These are phyloP conservation scores for Trebouxia gelatinosa DNA, from an alignment of 163 green algal genomes.

Conservation along the genomic window DNA sequence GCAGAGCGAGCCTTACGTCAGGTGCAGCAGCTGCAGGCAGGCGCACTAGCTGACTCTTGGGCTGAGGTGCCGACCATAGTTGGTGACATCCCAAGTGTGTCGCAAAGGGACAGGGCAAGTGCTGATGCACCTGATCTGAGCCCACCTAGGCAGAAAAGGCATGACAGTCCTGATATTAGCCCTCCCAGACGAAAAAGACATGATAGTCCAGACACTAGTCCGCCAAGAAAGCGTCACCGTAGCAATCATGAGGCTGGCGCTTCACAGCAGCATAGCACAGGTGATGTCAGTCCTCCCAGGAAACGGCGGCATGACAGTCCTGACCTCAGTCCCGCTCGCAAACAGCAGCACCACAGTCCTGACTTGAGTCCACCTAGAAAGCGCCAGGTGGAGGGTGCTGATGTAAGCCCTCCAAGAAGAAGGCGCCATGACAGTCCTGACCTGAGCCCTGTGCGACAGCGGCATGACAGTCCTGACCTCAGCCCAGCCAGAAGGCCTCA, in stretches of 20 bases:
- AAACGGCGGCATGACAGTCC: slow-evolving; percentile 37
- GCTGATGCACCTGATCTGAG: slow-evolving; percentile 25
- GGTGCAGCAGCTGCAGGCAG: slow-evolving; percentile 25
- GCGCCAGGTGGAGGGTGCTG: not conserved
- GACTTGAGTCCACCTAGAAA: slow-evolving; percentile 13
- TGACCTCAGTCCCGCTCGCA: slow-evolving; percentile 44
- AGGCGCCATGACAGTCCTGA: not conserved
- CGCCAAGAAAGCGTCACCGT: slow-evolving; percentile 28
- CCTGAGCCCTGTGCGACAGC: not conserved
- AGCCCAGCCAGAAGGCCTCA: not conserved
- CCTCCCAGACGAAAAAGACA: not conserved
- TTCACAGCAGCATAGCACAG: no score
- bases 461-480: not conserved
- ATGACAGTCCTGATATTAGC: not conserved
- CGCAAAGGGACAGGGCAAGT: not conserved
- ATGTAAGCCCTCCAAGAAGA: slow-evolving; percentile 24
- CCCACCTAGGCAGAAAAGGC: slow-evolving; percentile 22
- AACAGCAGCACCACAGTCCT: slow-evolving; percentile 27
- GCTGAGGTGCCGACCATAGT: slow-evolving; percentile 20
- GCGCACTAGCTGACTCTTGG: not conserved
- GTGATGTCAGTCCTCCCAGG: slow-evolving; percentile 31
- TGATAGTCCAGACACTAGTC: slow-evolving; percentile 19
- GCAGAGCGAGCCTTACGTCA: slow-evolving; percentile 39
- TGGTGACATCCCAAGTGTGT: not conserved
- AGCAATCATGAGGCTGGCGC: slow-evolving; percentile 49